A percentile compares a stretch with the other conserved stretches of the same genome.
These are phyloP conservation scores for Schizophyllum commune DNA, from an alignment of 1,284 basidiomycete species.

Conservation along the genomic window DNA sequence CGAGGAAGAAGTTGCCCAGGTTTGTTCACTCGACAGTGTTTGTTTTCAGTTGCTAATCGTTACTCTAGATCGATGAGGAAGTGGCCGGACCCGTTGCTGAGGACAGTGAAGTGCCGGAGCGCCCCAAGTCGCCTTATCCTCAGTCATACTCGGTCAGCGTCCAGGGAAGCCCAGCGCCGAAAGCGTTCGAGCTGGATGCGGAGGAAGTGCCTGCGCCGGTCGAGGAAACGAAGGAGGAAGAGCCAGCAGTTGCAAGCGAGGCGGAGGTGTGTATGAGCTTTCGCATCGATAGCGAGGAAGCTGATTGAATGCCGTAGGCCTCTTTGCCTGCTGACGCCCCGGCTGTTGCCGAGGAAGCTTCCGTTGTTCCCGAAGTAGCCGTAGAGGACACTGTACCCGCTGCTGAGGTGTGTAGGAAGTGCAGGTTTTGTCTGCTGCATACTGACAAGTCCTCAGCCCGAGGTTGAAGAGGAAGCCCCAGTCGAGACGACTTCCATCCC, in stretches of 20 bases:
- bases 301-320: too few relatives aligned
- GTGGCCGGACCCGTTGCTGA: neutral
- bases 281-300: too few relatives aligned
- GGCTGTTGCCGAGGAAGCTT: too few relatives aligned
- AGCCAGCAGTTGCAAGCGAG: neutral
- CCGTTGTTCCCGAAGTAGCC: neutral
- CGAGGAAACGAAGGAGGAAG: neutral
- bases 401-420: neutral
- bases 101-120: conserved; percentile 9
- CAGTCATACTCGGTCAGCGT: conserved; percentile 28
- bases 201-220: neutral
- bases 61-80: neutral
- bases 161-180: conserved; percentile 18
- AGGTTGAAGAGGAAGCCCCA: neutral
- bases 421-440: neutral
- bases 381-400: neutral
- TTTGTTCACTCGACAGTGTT: neutral
- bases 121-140: conserved; percentile 27
- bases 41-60: neutral
- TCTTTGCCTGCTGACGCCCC: too few relatives aligned
- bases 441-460: neutral
- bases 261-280: too few relatives aligned
- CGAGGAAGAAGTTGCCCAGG: neutral
- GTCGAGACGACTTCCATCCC: neutral
- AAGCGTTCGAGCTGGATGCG: neutral